Evolutionary conservation across 306 rosid genomes (phyloP).

Genomic region (Styphnolobium japonicum): DNA sequence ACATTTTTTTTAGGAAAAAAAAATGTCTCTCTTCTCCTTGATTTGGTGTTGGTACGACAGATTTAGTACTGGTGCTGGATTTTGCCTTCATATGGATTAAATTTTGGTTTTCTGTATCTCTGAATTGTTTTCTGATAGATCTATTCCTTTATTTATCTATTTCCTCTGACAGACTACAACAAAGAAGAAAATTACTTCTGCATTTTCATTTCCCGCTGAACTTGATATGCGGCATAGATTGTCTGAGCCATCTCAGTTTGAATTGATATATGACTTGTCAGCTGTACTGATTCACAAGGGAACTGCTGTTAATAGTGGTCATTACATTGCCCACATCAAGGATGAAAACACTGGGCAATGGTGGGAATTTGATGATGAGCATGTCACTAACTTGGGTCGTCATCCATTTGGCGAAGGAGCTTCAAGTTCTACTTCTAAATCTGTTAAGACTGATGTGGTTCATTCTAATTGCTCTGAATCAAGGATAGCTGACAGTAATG

Average conservation of each 20-base stretch:
- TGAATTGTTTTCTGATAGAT: neutral
- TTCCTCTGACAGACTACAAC: slow-evolving; percentile 66
- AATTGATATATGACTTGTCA: slow-evolving; percentile 61
- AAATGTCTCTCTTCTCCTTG: neutral
- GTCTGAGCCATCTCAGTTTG: slow-evolving; percentile 53
- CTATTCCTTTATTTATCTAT: slow-evolving; percentile 9
- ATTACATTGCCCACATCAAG: slow-evolving; percentile 69
- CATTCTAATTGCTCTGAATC: slow-evolving; percentile 34
- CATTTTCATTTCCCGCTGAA: slow-evolving; percentile 59
- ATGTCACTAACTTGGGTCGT: slow-evolving; percentile 56
- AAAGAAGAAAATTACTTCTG: slow-evolving; percentile 76
- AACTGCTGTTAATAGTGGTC: slow-evolving; percentile 78
- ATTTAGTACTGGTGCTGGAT: neutral
- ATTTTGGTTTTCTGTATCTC: neutral
- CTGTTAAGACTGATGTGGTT: slow-evolving; percentile 36
- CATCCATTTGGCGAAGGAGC: slow-evolving; percentile 70
- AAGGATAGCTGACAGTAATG: slow-evolving; percentile 39
- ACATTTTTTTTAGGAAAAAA: neutral
- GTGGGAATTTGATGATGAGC: slow-evolving; percentile 84
- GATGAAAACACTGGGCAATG: slow-evolving; percentile 72
- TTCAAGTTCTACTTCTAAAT: slow-evolving; percentile 46
- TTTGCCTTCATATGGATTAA: neutral
- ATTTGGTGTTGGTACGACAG: neutral
- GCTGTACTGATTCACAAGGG: slow-evolving; percentile 83
- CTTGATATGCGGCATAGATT: slow-evolving; percentile 59